phyloP scores from a whole-genome alignment of 768 basidiomycete genomes.

The Mycena filopes region DNA sequence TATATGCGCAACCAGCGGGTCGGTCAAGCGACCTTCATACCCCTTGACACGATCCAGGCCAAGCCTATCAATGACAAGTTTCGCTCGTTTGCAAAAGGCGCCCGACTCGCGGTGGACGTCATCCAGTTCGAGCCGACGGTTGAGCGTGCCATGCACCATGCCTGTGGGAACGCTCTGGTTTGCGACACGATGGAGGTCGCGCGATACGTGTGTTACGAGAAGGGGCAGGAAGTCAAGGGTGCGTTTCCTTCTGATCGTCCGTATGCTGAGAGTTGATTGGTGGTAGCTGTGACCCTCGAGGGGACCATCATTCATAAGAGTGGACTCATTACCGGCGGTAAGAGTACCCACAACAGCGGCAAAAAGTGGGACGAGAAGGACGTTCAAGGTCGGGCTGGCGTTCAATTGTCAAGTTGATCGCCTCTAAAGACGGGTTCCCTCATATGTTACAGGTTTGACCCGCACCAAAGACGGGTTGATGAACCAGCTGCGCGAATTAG shows the following conservation, averaged over 20 bases:
- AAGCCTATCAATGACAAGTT: slow-evolving; percentile 96
- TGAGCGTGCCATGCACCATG: slow-evolving; percentile 95
- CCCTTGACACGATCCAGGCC: slow-evolving; percentile 96
- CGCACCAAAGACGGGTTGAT: slow-evolving; percentile 78
- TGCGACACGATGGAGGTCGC: slow-evolving; percentile 98
- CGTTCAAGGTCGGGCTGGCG: slow-evolving; percentile 70
- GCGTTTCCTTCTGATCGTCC: slow-evolving; percentile 34
- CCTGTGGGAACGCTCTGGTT: slow-evolving; percentile 93
- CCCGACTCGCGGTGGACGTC: slow-evolving; percentile 86
- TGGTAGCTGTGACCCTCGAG: slow-evolving; percentile 91
- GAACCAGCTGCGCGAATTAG: slow-evolving; percentile 83
- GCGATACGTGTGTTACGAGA: slow-evolving; percentile 90
- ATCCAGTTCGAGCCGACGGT: slow-evolving; percentile 85
- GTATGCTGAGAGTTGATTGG: not conserved
- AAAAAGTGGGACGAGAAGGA: slow-evolving; percentile 98
- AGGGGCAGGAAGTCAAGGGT: slow-evolving; percentile 98
- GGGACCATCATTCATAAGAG: slow-evolving; percentile 98
- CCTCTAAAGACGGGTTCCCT: not conserved
- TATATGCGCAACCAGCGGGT: slow-evolving; percentile 96
- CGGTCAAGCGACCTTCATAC: slow-evolving; percentile 97
- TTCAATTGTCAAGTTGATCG: not conserved
- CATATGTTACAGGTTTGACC: slow-evolving; percentile 46
- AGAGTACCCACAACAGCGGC: slow-evolving; percentile 75
- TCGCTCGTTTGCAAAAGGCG: slow-evolving; percentile 90
- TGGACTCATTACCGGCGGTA: slow-evolving; percentile 96